Evolutionary conservation across 2,329 filamentous ascomycete species (phyloP).

Genomic region (Aspergillus sp.): DNA sequence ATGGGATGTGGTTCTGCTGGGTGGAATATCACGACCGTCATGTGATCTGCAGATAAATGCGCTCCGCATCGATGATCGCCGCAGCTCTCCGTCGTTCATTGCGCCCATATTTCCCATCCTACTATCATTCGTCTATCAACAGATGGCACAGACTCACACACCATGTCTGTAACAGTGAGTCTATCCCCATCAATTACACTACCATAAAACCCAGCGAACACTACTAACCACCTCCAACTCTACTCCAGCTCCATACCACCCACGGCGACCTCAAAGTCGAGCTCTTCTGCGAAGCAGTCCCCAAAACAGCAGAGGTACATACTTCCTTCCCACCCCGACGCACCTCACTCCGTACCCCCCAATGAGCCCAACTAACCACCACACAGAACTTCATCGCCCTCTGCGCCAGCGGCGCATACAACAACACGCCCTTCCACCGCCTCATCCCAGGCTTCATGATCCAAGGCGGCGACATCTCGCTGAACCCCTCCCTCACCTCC

Average conservation of each 20-base stretch:
- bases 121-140: not conserved
- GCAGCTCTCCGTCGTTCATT: slow-evolving; percentile 10
- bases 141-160: not conserved
- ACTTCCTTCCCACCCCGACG: too few relatives aligned
- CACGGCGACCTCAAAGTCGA: slow-evolving; percentile 92
- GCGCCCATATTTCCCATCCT: not conserved
- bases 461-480: slow-evolving; percentile 60
- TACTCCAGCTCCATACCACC: slow-evolving; percentile 71
- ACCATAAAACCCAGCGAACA: not conserved
- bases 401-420: slow-evolving; percentile 62
- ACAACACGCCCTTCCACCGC: slow-evolving; percentile 64
- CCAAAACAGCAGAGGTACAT: slow-evolving; percentile 80
- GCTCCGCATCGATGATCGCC: slow-evolving; percentile 3
- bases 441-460: slow-evolving; percentile 66
- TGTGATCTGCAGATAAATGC: slow-evolving; percentile 15
- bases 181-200: not conserved
- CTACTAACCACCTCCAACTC: not conserved
- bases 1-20: not conserved
- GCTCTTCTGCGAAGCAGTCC: slow-evolving; percentile 91
- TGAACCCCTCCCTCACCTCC: slow-evolving; percentile 43
- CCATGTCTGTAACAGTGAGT: slow-evolving; percentile 40
- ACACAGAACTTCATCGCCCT: slow-evolving; percentile 65
- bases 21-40: slow-evolving; percentile 4
- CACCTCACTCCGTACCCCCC: not conserved
- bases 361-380: slow-evolving; percentile 3